Evolutionary conservation across 805 yeast genomes (phyloP), one percentile per base, ranked within the genome.

Genomic region (Starmerella apis): DNA sequence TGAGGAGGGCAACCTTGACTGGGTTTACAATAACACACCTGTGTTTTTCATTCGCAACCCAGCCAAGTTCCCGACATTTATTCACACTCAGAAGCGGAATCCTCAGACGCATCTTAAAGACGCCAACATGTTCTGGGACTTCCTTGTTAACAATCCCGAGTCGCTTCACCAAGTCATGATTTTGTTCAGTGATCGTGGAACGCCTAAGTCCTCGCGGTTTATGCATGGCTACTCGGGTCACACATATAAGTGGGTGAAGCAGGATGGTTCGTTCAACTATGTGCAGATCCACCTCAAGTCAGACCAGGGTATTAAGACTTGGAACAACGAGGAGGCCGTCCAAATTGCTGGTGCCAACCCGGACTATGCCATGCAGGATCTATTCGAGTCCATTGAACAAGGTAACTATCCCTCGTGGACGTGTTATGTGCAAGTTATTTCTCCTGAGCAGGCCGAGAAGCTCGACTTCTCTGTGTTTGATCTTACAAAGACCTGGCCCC

Each of bases 21-120:
- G 82, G 81, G 86, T 80, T 19, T 78, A 77, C 71, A 80, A 79
- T 69, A 80, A 80, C 68, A 80, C 85, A 19, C 86, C 86, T 13
- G 71, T 79, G 24, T 79, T 79, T 63, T 79, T 79, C 67, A 68
- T 79, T 52, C 71, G 83, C 55, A 80, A 79, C 65, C 83, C 83
- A 32, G 64, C 73, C 38, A 78, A 79, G 69, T 79, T 79, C 69
- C 79, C 82, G 9, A 71, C 71, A 57, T 78, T 79, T 62, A 79
- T 79, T 58, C 84, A 79, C 68, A 76, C 84, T 20, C 84, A 79
- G 66, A 80, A 80, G 73, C 75, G 85, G 59, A 72, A 78, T 66
- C 85, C 86, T 18, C 72, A 75, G 59, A 79, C 83, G 19, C 73
- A 75, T 57, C 65, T 78, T 60, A 73, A 73, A 64, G 82, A 79